phyloP scores from a whole-genome alignment of 345 rosid genomes.

The Brassica napus region Da-Ae NC_063449.1:45763501-45764000 shows the following conservation, averaged over 20 bases:
- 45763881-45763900: slow-evolving; percentile 75
- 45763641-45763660: slow-evolving; percentile 33
- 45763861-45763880: slow-evolving; percentile 77
- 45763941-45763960: slow-evolving; percentile 52
- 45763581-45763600: slow-evolving; percentile 66
- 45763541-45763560: slow-evolving; percentile 59
- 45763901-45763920: slow-evolving; percentile 62
- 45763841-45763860: slow-evolving; percentile 53
- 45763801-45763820: slow-evolving; percentile 36
- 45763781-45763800: neutral
- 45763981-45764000: slow-evolving; percentile 44
- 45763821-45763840: slow-evolving; percentile 58
- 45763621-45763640: slow-evolving; percentile 33
- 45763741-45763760: no score
- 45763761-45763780: no score
- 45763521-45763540: slow-evolving; percentile 66
- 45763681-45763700: slow-evolving; percentile 35
- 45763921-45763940: slow-evolving; percentile 59
- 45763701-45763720: slow-evolving; percentile 15
- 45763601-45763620: slow-evolving; percentile 53
- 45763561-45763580: slow-evolving; percentile 46
- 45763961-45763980: slow-evolving; percentile 44
- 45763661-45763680: slow-evolving; percentile 39
- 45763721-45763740: neutral
- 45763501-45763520: slow-evolving; percentile 51